phyloP scores from a whole-genome alignment of 1,284 basidiomycete genomes.

The Fomitopsis pinicola region DNA sequence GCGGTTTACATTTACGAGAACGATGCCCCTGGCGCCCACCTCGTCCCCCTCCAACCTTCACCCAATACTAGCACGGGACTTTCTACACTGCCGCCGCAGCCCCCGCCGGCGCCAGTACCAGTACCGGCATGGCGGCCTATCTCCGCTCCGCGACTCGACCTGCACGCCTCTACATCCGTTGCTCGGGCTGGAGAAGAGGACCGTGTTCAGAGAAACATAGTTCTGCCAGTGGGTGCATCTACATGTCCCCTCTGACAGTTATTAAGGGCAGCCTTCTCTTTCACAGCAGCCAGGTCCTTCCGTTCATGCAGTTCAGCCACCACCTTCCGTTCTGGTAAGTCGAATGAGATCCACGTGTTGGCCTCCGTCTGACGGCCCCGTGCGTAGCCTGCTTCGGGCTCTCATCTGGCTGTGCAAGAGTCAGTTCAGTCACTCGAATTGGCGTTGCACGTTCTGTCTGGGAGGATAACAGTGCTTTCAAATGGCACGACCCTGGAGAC shows the following conservation, averaged over 20 bases:
- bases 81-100: background rate
- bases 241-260: background rate
- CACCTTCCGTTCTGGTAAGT: conserved; percentile 6
- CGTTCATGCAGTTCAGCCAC: conserved; percentile 1
- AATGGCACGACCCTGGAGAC: conserved; percentile 41
- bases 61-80: background rate
- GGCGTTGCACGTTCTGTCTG: conserved; percentile 50
- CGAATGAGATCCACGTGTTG: background rate
- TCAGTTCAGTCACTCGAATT: conserved; percentile 47
- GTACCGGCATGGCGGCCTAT: background rate
- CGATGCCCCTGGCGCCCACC: conserved; percentile 45
- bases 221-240: background rate
- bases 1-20: conserved; percentile 53
- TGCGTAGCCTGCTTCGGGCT: conserved; percentile 13
- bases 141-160: background rate
- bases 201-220: background rate
- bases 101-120: background rate
- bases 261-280: background rate
- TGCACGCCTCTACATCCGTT: background rate
- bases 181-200: conserved; percentile 8
- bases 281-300: background rate
- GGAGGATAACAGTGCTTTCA: conserved; percentile 44
- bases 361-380: background rate
- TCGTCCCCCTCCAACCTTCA: conserved; percentile 32
- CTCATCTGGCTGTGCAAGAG: conserved; percentile 29